phyloP scores from a whole-genome alignment of 441 rosid genomes.

The Capsella rubella region DNA sequence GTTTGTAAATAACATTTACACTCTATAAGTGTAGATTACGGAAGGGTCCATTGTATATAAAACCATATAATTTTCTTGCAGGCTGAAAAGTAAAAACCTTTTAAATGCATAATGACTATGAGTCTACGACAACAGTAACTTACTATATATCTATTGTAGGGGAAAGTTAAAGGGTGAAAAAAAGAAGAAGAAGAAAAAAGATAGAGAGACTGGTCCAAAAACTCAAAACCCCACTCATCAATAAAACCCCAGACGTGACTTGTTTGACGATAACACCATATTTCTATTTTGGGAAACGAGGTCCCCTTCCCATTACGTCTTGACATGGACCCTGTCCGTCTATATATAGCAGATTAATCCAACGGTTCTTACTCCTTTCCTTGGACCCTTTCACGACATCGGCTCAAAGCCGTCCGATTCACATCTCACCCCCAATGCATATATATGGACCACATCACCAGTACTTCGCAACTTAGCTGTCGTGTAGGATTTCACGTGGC shows the following conservation, averaged over 20 bases:
- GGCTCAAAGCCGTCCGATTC: conserved; percentile 29
- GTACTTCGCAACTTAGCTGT: conserved; percentile 48
- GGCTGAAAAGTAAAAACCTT: conserved; percentile 16
- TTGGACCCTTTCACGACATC: conserved; percentile 15
- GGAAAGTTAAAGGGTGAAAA: neutral
- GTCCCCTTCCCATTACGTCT: conserved; percentile 58
- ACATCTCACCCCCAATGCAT: neutral
- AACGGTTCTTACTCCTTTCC: conserved; percentile 40
- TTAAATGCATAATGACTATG: conserved; percentile 29
- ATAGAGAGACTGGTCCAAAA: conserved; percentile 23
- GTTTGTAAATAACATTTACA: no score
- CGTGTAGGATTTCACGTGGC: conserved; percentile 49
- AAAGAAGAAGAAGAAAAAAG: neutral
- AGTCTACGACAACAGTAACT: conserved; percentile 34
- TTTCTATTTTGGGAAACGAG: conserved; percentile 38
- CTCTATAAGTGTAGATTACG: no score
- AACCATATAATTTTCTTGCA: neutral
- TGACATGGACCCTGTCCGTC: conserved; percentile 64
- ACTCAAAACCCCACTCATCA: conserved; percentile 47
- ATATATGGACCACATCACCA: conserved; percentile 42
- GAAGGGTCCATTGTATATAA: neutral
- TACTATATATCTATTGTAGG: conserved; percentile 27
- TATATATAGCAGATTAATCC: conserved; percentile 45
- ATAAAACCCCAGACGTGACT: conserved; percentile 56
- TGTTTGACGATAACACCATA: conserved; percentile 54